A percentile compares a stretch with the other conserved stretches of the same genome.
Evolutionary conservation across 2,329 filamentous ascomycete species (phyloP).

Genomic region (Sporothrix mexicana): DNA sequence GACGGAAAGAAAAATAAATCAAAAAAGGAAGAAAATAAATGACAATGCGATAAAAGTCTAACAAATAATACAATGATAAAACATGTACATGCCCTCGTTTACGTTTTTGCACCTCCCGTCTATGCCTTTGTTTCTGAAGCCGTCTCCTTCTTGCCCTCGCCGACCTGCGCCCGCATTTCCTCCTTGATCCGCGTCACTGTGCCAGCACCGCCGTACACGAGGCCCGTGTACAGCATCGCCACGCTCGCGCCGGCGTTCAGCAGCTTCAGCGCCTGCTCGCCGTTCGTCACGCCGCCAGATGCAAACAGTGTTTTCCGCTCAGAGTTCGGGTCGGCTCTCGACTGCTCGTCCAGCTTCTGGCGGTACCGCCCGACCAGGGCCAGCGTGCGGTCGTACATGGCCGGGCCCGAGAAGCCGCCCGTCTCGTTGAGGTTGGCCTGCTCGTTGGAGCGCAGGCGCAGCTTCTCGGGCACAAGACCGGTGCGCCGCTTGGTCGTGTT

Average conservation of each 20-base stretch:
- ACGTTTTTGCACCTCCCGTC: background rate
- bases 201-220: slow-evolving; percentile 68
- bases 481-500: slow-evolving; percentile 91
- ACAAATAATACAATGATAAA: slow-evolving; percentile 3
- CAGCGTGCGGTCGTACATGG: slow-evolving; percentile 81
- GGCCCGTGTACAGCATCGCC: slow-evolving; percentile 86
- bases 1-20: background rate
- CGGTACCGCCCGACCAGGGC: slow-evolving; percentile 81
- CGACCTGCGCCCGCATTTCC: slow-evolving; percentile 57
- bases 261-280: slow-evolving; percentile 79
- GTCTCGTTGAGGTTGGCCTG: slow-evolving; percentile 72
- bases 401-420: slow-evolving; percentile 89
- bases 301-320: slow-evolving; percentile 82
- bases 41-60: background rate
- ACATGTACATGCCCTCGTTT: background rate
- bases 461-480: slow-evolving; percentile 70
- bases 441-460: slow-evolving; percentile 70
- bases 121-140: background rate
- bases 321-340: slow-evolving; percentile 41
- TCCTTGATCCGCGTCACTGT: slow-evolving; percentile 69
- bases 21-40: background rate
- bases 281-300: slow-evolving; percentile 89
- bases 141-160: background rate
- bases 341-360: slow-evolving; percentile 62
- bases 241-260: slow-evolving; percentile 89